phyloP scores from a whole-genome alignment of 2,329 filamentous ascomycete species.

The Coniochaeta ligniaria region DNA sequence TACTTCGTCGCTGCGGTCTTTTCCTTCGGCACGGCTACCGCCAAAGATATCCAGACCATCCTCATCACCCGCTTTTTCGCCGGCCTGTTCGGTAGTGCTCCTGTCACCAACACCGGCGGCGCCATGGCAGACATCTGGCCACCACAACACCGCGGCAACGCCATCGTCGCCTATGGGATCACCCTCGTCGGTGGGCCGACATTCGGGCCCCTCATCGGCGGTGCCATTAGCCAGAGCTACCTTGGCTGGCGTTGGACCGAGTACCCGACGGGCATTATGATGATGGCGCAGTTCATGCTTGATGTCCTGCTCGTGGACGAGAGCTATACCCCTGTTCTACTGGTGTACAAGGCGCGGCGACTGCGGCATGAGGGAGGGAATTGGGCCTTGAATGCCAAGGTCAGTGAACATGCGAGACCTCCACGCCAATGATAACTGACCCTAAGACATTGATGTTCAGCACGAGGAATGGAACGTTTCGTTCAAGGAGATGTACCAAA shows the following conservation, averaged over 20 bases:
- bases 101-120: conserved; percentile 63
- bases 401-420: no score
- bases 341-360: conserved; percentile 52
- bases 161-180: conserved; percentile 62
- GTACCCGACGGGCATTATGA: conserved; percentile 55
- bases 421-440: no score
- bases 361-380: conserved; percentile 59
- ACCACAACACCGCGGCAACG: conserved; percentile 53
- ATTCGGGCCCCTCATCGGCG: conserved; percentile 34
- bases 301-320: conserved; percentile 58
- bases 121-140: conserved; percentile 60
- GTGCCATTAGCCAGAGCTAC: conserved; percentile 28
- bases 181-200: conserved; percentile 55
- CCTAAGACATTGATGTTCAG: conserved; percentile 53
- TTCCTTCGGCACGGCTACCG: conserved; percentile 54
- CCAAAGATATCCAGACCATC: conserved; percentile 60
- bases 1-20: conserved; percentile 59
- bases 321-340: conserved; percentile 52
- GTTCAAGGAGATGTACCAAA: conserved; percentile 51
- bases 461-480: conserved; percentile 66
- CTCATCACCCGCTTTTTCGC: conserved; percentile 60
- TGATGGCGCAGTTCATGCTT: conserved; percentile 43
- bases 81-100: conserved; percentile 56
- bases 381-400: no score
- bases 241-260: conserved; percentile 51